phyloP scores from a whole-genome alignment of 2,329 filamentous ascomycete genomes.

The Aspergillus carbonarius region DNA sequence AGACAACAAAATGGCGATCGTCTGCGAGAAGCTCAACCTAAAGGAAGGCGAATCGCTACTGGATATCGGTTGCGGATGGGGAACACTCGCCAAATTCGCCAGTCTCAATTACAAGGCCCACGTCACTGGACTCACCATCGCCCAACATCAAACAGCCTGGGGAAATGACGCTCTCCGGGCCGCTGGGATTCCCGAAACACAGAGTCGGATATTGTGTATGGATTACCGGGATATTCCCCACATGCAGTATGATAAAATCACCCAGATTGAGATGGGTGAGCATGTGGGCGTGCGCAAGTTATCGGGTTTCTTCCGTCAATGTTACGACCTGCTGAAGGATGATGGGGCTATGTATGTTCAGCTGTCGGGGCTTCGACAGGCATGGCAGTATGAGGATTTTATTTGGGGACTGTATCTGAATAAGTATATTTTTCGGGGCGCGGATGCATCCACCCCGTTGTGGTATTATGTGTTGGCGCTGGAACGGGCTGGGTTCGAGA shows the following conservation, averaged over 20 bases:
- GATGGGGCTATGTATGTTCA: slow-evolving; percentile 88
- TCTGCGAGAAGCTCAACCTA: slow-evolving; percentile 84
- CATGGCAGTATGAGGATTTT: slow-evolving; percentile 90
- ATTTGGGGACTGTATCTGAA: slow-evolving; percentile 96
- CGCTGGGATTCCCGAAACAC: slow-evolving; percentile 71
- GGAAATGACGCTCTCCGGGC: slow-evolving; percentile 78
- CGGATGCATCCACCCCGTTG: slow-evolving; percentile 83
- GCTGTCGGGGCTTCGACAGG: slow-evolving; percentile 79
- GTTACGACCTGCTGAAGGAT: slow-evolving; percentile 85
- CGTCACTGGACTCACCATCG: slow-evolving; percentile 73
- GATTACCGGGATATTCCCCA: slow-evolving; percentile 89
- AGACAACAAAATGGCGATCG: slow-evolving; percentile 86
- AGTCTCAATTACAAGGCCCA: slow-evolving; percentile 76
- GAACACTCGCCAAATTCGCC: slow-evolving; percentile 82
- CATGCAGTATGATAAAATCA: slow-evolving; percentile 81
- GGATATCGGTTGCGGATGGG: slow-evolving; percentile 91
- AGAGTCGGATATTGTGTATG: slow-evolving; percentile 84
- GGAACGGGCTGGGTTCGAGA: slow-evolving; percentile 75
- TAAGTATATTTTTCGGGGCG: slow-evolving; percentile 92
- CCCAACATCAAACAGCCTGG: slow-evolving; percentile 86
- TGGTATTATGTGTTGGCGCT: slow-evolving; percentile 74
- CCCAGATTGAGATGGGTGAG: slow-evolving; percentile 90
- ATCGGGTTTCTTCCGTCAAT: slow-evolving; percentile 70
- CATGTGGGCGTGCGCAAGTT: slow-evolving; percentile 87
- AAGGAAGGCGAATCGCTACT: slow-evolving; percentile 74